Evolutionary conservation across 2,329 filamentous ascomycete genomes (phyloP).

Genomic region (Fusarium palustre): DNA sequence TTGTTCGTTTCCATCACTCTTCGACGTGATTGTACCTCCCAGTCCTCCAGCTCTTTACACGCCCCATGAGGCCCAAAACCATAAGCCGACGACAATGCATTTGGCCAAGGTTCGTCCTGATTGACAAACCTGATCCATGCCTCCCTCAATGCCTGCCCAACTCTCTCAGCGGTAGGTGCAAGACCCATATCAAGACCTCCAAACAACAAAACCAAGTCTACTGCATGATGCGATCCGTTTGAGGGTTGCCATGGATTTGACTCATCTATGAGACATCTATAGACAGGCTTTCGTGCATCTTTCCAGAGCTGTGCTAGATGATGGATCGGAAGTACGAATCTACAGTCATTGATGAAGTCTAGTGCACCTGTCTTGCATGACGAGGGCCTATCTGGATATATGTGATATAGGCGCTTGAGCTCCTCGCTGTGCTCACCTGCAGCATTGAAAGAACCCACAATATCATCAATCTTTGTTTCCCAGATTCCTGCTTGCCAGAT

Average conservation of each 20-base stretch:
- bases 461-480: accelerated
- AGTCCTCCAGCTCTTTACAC: conserved; percentile 48
- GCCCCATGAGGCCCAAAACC: conserved; percentile 55
- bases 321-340: conserved; percentile 48
- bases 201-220: conserved; percentile 60
- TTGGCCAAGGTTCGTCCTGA: conserved; percentile 53
- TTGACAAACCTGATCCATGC: conserved; percentile 56
- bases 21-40: conserved; percentile 28
- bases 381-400: conserved; percentile 54
- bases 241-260: conserved; percentile 61
- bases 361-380: conserved; percentile 56
- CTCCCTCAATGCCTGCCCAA: conserved; percentile 54
- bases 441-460: background rate
- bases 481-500: conserved; percentile 16
- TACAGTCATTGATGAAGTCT: conserved; percentile 53
- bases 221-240: conserved; percentile 59
- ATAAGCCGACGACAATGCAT: background rate
- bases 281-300: conserved; percentile 50
- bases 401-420: conserved; percentile 56
- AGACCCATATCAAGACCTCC: conserved; percentile 54
- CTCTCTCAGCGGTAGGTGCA: conserved; percentile 49
- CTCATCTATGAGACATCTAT: conserved; percentile 58
- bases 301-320: background rate
- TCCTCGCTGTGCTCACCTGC: conserved; percentile 41
- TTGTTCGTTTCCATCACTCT: conserved; percentile 25